phyloP scores from a whole-genome alignment of 2,329 filamentous ascomycete species.

The Colletotrichum karsti region DNA sequence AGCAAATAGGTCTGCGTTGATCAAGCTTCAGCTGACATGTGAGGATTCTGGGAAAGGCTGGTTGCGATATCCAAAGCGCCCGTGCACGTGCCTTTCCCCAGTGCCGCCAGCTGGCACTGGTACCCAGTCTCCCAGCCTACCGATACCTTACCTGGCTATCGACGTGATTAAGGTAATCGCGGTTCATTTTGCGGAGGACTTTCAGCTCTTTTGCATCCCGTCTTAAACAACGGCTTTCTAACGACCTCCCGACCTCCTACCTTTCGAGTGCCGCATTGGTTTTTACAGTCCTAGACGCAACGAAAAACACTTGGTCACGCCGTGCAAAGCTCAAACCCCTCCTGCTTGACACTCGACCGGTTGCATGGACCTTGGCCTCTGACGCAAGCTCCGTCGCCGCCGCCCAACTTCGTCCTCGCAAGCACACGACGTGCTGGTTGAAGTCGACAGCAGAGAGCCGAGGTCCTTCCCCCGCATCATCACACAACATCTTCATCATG shows the following conservation, averaged over 20 bases:
- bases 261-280: not conserved
- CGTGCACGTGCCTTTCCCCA: slow-evolving; percentile 24
- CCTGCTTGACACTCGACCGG: slow-evolving; percentile 16
- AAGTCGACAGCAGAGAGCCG: slow-evolving; percentile 14
- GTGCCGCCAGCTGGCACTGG: slow-evolving; percentile 10
- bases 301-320: not conserved
- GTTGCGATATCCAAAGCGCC: slow-evolving; percentile 4
- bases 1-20: not conserved
- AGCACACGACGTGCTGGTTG: slow-evolving; percentile 16
- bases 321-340: slow-evolving; percentile 7
- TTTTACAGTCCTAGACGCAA: not conserved
- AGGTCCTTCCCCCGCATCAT: not conserved
- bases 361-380: slow-evolving; percentile 26
- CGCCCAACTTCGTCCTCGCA: slow-evolving; percentile 13
- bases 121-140: not conserved
- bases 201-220: not conserved
- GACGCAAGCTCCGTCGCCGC: slow-evolving; percentile 24
- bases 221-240: not conserved
- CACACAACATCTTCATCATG: slow-evolving; percentile 47
- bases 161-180: slow-evolving; percentile 15
- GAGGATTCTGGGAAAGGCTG: slow-evolving; percentile 26
- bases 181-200: not conserved
- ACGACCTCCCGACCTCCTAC: not conserved
- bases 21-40: slow-evolving; percentile 17
- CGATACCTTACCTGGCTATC: slow-evolving; percentile 4